Evolutionary conservation across 2,329 filamentous ascomycete species (phyloP).

Genomic region (Fusarium compactum): DNA sequence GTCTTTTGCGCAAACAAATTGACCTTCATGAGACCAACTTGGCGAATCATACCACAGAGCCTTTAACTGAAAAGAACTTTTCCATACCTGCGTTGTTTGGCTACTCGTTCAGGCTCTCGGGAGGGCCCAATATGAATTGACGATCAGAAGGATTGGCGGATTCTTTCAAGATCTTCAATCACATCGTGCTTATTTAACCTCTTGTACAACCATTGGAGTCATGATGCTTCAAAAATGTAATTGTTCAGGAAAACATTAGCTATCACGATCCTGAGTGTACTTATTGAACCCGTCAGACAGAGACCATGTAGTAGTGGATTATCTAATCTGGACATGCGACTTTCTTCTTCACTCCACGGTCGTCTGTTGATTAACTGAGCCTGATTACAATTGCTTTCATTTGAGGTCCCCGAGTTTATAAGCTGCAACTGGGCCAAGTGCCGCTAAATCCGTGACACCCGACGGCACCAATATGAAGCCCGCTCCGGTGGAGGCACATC

Average conservation of each 20-base stretch:
- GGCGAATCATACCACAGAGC: no score
- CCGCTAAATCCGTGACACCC: not conserved
- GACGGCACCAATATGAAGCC: not conserved
- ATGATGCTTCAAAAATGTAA: not conserved
- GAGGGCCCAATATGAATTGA: no score
- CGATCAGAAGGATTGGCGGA: no score
- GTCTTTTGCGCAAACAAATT: no score
- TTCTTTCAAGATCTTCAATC: no score
- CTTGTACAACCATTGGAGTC: not conserved
- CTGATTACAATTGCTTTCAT: not conserved
- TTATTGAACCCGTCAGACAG: not conserved
- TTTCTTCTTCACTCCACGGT: not conserved
- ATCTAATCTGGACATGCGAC: not conserved
- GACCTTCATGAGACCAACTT: no score
- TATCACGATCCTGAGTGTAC: not conserved
- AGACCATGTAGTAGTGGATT: not conserved
- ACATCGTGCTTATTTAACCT: not conserved
- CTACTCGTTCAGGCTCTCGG: no score
- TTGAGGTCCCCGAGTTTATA: no score
- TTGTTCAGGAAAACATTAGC: not conserved
- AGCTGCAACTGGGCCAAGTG: not conserved
- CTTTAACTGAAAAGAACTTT: no score
- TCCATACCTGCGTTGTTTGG: no score
- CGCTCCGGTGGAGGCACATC: not conserved
- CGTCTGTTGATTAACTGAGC: not conserved